Evolutionary conservation across 2,329 filamentous ascomycete genomes (phyloP).

Genomic region (Penicillium sp.): DNA sequence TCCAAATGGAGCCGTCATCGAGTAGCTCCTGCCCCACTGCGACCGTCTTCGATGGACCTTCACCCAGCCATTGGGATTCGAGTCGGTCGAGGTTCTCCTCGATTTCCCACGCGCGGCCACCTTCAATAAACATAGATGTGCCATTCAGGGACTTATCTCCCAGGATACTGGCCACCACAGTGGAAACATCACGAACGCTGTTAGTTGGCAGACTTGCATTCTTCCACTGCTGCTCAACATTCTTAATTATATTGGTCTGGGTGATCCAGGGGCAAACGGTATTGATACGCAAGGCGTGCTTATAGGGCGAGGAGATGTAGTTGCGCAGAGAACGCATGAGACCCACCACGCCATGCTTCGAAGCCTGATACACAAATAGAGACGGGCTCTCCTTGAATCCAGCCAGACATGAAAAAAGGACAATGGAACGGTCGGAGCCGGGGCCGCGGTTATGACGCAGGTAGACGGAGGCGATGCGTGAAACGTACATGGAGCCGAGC

Average conservation of each 20-base stretch:
- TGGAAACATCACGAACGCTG: conserved; percentile 38
- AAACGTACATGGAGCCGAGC: conserved; percentile 45
- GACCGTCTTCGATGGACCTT: conserved; percentile 33
- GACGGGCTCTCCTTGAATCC: conserved; percentile 49
- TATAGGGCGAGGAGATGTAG: conserved; percentile 30
- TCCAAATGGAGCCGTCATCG: conserved; percentile 25
- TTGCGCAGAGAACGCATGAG: conserved; percentile 45
- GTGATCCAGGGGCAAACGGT: conserved; percentile 46
- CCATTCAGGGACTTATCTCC: conserved; percentile 37
- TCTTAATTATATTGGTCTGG: conserved; percentile 35
- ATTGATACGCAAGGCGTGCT: conserved; percentile 42
- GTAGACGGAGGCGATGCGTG: conserved; percentile 48
- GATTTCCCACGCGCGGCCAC: conserved; percentile 43
- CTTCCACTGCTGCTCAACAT: conserved; percentile 34
- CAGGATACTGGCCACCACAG: conserved; percentile 36
- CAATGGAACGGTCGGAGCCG: conserved; percentile 39
- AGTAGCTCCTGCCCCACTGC: conserved; percentile 35
- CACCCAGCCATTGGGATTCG: conserved; percentile 43
- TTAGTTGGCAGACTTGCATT: conserved; percentile 40
- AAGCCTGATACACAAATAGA: conserved; percentile 45
- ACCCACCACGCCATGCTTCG: conserved; percentile 50
- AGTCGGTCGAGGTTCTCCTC: conserved; percentile 41
- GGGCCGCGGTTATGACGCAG: conserved; percentile 39
- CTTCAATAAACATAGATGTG: conserved; percentile 42
- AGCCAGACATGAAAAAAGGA: conserved; percentile 44